Percentiles rank a stretch among this genome's conserved stretches.
These are phyloP conservation scores for Candida suzukii DNA, from an alignment of 805 yeast species.

Conservation along the genomic window DNA sequence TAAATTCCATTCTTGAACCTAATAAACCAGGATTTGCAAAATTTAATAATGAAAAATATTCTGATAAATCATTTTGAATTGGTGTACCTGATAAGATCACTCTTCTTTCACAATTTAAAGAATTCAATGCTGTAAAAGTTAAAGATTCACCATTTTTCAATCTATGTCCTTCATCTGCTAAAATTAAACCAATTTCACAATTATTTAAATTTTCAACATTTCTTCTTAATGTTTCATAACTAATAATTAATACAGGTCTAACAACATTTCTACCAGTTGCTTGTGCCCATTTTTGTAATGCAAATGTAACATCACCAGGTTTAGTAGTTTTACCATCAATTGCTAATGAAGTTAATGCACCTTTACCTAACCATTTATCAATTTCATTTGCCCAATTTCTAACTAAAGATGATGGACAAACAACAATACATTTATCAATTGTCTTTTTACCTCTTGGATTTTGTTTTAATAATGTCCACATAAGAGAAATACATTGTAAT, in stretches of 20 bases:
- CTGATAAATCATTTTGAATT: constrained; percentile 90
- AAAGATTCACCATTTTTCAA: constrained; percentile 85
- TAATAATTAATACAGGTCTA: constrained; percentile 86
- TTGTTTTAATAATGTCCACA: constrained; percentile 90
- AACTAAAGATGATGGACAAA: constrained; percentile 91
- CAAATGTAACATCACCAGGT: constrained; percentile 56
- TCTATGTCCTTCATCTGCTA: constrained; percentile 85
- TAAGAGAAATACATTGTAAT: constrained; percentile 75
- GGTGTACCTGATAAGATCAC: constrained; percentile 73
- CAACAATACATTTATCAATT: constrained; percentile 85
- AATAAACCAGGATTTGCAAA: constrained; percentile 93
- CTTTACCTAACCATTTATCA: constrained; percentile 91
- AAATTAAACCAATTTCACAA: constrained; percentile 76
- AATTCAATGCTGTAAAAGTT: constrained; percentile 80
- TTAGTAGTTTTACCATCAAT: constrained; percentile 86
- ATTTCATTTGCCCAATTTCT: constrained; percentile 97
- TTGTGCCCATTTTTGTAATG: constrained; percentile 75
- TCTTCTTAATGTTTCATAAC: constrained; percentile 87
- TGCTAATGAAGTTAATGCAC: constrained; percentile 81
- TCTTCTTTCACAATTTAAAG: constrained; percentile 79
- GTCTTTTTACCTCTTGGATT: constrained; percentile 80
- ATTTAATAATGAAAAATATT: constrained; percentile 81
- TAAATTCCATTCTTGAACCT: constrained; percentile 78
- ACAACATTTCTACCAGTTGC: constrained; percentile 86
- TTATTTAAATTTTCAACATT: constrained; percentile 70